phyloP scores from a whole-genome alignment of 768 basidiomycete genomes.

The Multifurca ochricompacta region DNA sequence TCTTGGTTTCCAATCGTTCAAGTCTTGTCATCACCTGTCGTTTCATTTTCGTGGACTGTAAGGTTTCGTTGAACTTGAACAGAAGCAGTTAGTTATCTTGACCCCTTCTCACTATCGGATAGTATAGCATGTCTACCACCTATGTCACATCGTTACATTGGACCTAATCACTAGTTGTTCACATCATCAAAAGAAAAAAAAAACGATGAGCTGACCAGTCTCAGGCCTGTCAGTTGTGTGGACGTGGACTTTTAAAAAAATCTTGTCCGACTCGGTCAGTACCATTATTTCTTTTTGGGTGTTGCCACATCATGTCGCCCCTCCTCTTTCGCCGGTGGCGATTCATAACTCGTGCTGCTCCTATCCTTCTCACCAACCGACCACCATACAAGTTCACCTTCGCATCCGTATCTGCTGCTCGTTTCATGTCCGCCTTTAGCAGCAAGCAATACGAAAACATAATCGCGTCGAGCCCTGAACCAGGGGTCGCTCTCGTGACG shows the following conservation, averaged over 20 bases:
- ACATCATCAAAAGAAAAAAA: background rate
- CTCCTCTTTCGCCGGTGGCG: background rate
- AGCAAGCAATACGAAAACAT: constrained; percentile 51
- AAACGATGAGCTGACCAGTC: too few species aligned
- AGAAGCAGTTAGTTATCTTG: background rate
- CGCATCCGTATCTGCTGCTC: constrained; percentile 20
- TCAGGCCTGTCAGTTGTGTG: too few species aligned
- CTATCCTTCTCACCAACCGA: background rate
- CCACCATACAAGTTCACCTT: background rate
- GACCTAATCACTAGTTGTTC: background rate
- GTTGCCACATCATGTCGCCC: background rate
- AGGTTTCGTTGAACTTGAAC: constrained; percentile 5
- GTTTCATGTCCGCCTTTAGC: constrained; percentile 43
- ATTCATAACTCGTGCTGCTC: background rate
- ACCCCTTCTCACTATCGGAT: background rate
- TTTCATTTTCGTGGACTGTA: background rate
- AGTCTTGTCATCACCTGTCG: background rate
- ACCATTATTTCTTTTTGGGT: background rate
- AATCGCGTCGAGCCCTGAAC: constrained; percentile 58
- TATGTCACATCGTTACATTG: constrained; percentile 6
- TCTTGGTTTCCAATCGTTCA: background rate
- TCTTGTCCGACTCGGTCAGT: too few species aligned
- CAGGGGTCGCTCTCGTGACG: constrained; percentile 69
- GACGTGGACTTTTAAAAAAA: too few species aligned
- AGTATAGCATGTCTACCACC: constrained; percentile 4